Conservation (phyloP, 2,329 filamentous ascomycete species). For the Sporothrix dimorphospora region DNA sequence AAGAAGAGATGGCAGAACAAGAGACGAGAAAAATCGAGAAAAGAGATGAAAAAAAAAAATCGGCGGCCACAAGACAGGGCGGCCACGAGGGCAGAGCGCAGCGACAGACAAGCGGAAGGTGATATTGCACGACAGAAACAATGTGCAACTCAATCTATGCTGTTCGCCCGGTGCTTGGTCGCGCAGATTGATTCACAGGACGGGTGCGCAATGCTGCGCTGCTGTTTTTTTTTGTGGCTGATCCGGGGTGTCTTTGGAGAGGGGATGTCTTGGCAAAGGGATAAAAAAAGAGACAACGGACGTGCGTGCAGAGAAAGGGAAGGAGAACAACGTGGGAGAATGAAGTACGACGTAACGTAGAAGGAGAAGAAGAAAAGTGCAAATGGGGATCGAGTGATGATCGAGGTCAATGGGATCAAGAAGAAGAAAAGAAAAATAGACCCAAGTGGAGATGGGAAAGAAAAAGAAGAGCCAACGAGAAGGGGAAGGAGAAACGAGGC, state of each 20-base stretch:
- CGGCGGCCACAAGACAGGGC: background rate
- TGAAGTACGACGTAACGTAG: too few species aligned
- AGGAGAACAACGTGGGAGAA: background rate
- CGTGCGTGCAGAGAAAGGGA: background rate
- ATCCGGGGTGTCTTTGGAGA: background rate
- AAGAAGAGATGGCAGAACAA: background rate
- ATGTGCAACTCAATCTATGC: slow-evolving; percentile 26
- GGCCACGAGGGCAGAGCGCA: background rate
- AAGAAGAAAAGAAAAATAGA: background rate
- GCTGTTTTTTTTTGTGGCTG: background rate
- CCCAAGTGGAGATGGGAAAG: background rate
- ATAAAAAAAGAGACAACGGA: slow-evolving; percentile 3
- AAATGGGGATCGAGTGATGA: background rate
- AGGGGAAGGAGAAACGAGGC: background rate
- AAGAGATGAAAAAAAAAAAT: background rate
- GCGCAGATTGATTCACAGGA: slow-evolving; percentile 19
- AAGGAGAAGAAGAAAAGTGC: background rate
- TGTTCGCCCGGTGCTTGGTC: slow-evolving; percentile 15
- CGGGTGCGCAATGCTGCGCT: slow-evolving; percentile 3
- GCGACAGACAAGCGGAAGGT: background rate
- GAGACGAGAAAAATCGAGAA: background rate
- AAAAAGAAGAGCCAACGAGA: background rate
- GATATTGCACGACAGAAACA: background rate
- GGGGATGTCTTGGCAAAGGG: slow-evolving; percentile 16
- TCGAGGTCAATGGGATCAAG: background rate